These are phyloP conservation scores for Monosporascus cannonballus DNA, from an alignment of 2,329 filamentous ascomycete species.

Conservation along the genomic window DNA sequence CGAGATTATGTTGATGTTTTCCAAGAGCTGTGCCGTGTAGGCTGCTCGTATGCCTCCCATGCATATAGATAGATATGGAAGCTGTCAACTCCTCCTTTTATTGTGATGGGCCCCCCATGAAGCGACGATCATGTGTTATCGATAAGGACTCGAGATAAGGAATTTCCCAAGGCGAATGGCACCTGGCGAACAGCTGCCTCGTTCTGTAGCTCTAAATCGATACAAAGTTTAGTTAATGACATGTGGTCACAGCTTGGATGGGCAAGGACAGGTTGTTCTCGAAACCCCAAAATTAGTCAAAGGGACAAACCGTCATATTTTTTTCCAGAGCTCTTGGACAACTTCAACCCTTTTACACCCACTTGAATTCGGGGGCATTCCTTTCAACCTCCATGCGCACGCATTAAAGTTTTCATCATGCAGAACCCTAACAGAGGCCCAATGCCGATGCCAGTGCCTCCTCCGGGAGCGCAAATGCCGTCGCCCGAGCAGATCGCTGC, in stretches of 20 bases:
- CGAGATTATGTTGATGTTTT: too few relatives aligned
- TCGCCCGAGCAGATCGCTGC: conserved; percentile 77
- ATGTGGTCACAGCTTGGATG: not conserved
- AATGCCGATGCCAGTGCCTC: conserved; percentile 22
- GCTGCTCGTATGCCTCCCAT: too few relatives aligned
- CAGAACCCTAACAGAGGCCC: conserved; percentile 16
- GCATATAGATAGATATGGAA: too few relatives aligned
- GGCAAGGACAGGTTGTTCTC: not conserved
- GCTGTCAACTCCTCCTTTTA: too few relatives aligned
- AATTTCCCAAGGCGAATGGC: too few relatives aligned
- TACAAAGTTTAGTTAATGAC: not conserved
- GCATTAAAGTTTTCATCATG: conserved; percentile 10
- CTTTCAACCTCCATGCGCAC: too few relatives aligned
- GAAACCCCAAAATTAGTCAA: not conserved
- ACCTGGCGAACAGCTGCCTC: too few relatives aligned
- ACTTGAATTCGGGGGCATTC: not conserved
- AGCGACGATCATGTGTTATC: too few relatives aligned
- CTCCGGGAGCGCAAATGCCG: conserved; percentile 42
- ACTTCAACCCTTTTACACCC: not conserved
- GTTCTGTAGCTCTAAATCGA: too few relatives aligned
- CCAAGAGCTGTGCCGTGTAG: too few relatives aligned
- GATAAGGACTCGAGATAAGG: too few relatives aligned
- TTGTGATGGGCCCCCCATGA: too few relatives aligned
- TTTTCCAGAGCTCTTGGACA: not conserved
- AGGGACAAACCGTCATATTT: not conserved